Percentiles rank a stretch among this genome's conserved stretches.
Evolutionary conservation across 768 basidiomycete genomes (phyloP).

Genomic region (Boletus speciosus): DNA sequence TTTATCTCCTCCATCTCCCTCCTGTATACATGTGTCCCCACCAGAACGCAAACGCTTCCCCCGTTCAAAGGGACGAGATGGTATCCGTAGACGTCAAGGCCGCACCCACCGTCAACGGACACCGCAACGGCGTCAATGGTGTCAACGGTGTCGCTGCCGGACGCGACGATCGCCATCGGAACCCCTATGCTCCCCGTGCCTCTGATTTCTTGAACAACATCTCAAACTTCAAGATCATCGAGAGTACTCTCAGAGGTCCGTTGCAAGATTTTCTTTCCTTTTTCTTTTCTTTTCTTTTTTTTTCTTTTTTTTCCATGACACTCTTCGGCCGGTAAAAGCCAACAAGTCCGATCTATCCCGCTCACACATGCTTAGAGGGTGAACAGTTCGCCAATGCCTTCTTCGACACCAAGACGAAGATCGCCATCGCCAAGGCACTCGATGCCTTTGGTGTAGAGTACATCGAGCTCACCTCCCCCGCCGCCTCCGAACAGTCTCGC

Average conservation of each 20-base stretch:
- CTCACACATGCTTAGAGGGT: slow-evolving; percentile 60
- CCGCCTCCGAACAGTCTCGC: slow-evolving; percentile 93
- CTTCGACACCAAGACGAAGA: slow-evolving; percentile 99
- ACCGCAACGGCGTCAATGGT: slow-evolving; percentile 37
- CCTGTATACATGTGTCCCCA: slow-evolving; percentile 46
- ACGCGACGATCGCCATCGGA: slow-evolving; percentile 44
- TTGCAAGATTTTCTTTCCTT: slow-evolving; percentile 3
- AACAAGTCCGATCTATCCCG: slow-evolving; percentile 10
- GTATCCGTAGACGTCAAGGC: slow-evolving; percentile 51
- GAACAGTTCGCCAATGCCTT: slow-evolving; percentile 99
- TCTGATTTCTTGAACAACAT: slow-evolving; percentile 91
- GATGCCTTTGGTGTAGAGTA: slow-evolving; percentile 99
- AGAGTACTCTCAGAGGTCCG: slow-evolving; percentile 91
- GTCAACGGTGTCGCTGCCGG: slow-evolving; percentile 38
- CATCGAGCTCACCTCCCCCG: slow-evolving; percentile 98
- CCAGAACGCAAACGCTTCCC: slow-evolving; percentile 46
- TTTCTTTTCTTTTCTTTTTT: not conserved
- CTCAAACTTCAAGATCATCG: slow-evolving; percentile 94
- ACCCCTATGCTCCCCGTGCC: slow-evolving; percentile 88
- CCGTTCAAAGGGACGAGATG: slow-evolving; percentile 56
- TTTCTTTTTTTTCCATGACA: not conserved
- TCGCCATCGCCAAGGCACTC: slow-evolving; percentile 95
- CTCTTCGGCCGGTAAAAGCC: slow-evolving; percentile 1
- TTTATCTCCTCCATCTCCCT: not conserved
- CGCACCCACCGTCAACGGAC: slow-evolving; percentile 41